These are phyloP conservation scores for Gracilaria gracilis DNA, from an alignment of 23 red algal species.

Conservation along the genomic window DNA sequence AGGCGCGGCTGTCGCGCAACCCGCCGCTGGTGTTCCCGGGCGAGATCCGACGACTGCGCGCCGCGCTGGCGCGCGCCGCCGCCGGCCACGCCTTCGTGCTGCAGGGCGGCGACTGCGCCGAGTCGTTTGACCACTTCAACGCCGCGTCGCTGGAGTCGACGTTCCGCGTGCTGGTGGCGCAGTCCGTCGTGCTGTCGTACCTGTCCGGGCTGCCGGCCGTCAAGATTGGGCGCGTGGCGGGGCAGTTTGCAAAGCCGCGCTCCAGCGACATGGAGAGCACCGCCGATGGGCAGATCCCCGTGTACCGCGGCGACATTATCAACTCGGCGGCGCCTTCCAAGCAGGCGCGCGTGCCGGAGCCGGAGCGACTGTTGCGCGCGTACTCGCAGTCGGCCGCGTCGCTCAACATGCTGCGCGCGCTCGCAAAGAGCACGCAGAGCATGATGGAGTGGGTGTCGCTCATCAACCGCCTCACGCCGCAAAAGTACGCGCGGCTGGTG, in stretches of 20 bases:
- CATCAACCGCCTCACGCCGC: slow-evolving; percentile 46
- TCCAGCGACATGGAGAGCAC: slow-evolving; percentile 62
- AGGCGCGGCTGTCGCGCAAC: slow-evolving; percentile 59
- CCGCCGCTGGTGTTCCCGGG: slow-evolving; percentile 84
- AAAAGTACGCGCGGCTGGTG: slow-evolving; percentile 51
- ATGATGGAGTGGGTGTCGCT: slow-evolving; percentile 79
- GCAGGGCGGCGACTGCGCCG: slow-evolving; percentile 88
- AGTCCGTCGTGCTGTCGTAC: slow-evolving; percentile 79
- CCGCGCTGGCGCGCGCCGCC: slow-evolving; percentile 58
- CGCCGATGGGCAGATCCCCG: slow-evolving; percentile 68
- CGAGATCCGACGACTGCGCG: slow-evolving; percentile 66
- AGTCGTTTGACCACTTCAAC: slow-evolving; percentile 86
- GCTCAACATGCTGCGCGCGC: slow-evolving; percentile 79
- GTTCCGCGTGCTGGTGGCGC: slow-evolving; percentile 79
- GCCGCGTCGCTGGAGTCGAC: slow-evolving; percentile 50
- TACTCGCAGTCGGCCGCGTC: slow-evolving; percentile 79
- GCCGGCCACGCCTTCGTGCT: slow-evolving; percentile 85
- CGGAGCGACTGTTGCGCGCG: slow-evolving; percentile 73
- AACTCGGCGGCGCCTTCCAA: slow-evolving; percentile 52
- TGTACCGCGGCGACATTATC: slow-evolving; percentile 87
- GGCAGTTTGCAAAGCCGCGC: slow-evolving; percentile 93
- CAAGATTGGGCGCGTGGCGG: slow-evolving; percentile 87
- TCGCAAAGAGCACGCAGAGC: slow-evolving; percentile 65
- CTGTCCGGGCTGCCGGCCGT: slow-evolving; percentile 76
- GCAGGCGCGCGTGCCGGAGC: slow-evolving; percentile 76